Percentiles rank a stretch among this genome's conserved stretches.
phyloP scores from a whole-genome alignment of 1,139 yeast genomes.

The Zygoascus meyerae region DNA sequence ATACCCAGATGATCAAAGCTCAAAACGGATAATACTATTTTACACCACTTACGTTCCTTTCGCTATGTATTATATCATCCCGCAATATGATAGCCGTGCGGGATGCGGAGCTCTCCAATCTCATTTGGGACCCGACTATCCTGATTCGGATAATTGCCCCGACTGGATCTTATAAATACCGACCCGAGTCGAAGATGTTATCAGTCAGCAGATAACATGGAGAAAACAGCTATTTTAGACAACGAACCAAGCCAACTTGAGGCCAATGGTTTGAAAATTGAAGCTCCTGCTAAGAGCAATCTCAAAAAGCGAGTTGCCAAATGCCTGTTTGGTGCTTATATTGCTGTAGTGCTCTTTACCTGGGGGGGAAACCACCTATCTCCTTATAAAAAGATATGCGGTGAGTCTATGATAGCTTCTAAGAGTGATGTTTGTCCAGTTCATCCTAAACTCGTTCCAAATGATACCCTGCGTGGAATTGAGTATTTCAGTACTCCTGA shows the following conservation, averaged over 20 bases:
- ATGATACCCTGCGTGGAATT: neutral
- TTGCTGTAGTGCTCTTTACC: neutral
- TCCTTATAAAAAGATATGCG: neutral
- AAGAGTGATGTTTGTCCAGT: slow-evolving; percentile 2
- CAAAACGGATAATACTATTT: too few relatives aligned
- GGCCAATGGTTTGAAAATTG: neutral
- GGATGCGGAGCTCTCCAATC: too few relatives aligned
- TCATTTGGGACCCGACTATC: too few relatives aligned
- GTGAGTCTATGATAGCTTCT: neutral
- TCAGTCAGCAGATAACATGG: neutral
- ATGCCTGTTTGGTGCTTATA: neutral
- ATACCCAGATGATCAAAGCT: too few relatives aligned
- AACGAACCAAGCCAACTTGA: neutral
- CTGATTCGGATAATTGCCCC: too few relatives aligned
- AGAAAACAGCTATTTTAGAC: slow-evolving; percentile 2
- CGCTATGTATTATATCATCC: too few relatives aligned
- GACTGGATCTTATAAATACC: too few relatives aligned
- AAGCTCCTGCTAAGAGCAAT: neutral
- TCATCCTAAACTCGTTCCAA: slow-evolving; percentile 4
- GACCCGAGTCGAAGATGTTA: too few relatives aligned
- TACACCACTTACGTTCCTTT: too few relatives aligned
- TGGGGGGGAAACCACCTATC: neutral
- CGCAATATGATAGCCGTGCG: too few relatives aligned
- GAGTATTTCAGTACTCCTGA: slow-evolving; percentile 21
- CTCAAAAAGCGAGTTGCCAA: neutral